phyloP scores from a whole-genome alignment of 2,329 filamentous ascomycete genomes.

The Chalaropsis ovoidea region DNA sequence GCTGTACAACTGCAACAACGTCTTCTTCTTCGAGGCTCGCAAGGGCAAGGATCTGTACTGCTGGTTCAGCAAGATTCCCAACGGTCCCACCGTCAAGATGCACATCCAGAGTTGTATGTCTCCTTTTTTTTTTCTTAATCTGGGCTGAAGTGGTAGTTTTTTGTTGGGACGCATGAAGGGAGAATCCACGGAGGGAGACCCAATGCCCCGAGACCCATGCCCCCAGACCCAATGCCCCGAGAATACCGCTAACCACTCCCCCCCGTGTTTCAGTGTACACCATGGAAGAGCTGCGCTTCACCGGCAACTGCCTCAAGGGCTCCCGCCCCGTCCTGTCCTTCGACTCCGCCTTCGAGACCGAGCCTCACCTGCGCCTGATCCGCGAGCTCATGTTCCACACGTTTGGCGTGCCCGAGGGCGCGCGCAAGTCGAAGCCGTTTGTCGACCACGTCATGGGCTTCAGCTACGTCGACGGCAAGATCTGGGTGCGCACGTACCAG shows the following conservation, averaged over 20 bases:
- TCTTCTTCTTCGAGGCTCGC: conserved; percentile 88
- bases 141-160: no score
- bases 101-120: conserved; percentile 64
- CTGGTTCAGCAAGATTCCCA: conserved; percentile 86
- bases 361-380: conserved; percentile 70
- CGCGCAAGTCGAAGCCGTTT: conserved; percentile 88
- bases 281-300: conserved; percentile 94
- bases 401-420: conserved; percentile 83
- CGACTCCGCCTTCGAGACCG: conserved; percentile 71
- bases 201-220: no score
- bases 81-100: conserved; percentile 51
- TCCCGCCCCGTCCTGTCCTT: conserved; percentile 86
- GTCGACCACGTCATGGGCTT: conserved; percentile 92
- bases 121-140: not conserved
- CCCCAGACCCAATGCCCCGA: no score
- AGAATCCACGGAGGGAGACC: no score
- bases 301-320: conserved; percentile 92
- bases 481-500: conserved; percentile 94
- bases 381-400: conserved; percentile 84
- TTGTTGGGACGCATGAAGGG: no score
- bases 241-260: not conserved
- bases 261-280: conserved; percentile 57
- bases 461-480: conserved; percentile 80
- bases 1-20: conserved; percentile 87
- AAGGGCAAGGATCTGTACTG: conserved; percentile 92